phyloP scores from a whole-genome alignment of 2,329 filamentous ascomycete species.

The Aspergillus carbonarius region DNA sequence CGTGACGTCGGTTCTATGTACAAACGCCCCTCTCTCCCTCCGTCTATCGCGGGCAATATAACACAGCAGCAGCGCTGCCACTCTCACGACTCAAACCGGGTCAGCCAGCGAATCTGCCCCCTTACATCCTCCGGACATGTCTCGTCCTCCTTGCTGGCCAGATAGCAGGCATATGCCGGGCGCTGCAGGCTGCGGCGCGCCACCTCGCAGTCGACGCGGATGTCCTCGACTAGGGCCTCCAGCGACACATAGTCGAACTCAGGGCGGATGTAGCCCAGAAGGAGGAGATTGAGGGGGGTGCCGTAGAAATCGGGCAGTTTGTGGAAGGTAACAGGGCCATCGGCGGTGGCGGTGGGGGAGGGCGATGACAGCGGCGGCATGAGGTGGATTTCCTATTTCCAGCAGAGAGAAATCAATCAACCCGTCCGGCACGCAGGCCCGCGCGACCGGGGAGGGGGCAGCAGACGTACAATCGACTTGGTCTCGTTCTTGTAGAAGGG shows the following conservation, averaged over 20 bases:
- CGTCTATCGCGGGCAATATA: background rate
- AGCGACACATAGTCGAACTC: conserved; percentile 85
- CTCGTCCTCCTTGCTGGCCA: conserved; percentile 34
- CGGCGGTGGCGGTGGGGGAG: conserved; percentile 31
- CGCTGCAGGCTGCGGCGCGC: conserved; percentile 70
- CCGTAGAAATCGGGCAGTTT: conserved; percentile 76
- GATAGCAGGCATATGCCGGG: conserved; percentile 55
- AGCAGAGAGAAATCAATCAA: too few relatives aligned
- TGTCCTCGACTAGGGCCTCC: conserved; percentile 84
- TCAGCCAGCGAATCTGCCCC: conserved; percentile 36
- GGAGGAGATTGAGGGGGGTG: conserved; percentile 71
- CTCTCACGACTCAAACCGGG: conserved; percentile 24
- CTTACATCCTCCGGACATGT: conserved; percentile 31
- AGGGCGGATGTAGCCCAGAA: conserved; percentile 83
- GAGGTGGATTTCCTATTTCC: conserved; percentile 72
- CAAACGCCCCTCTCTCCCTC: conserved; percentile 3
- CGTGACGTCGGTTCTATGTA: conserved; percentile 1
- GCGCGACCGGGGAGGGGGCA: background rate
- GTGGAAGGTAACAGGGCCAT: conserved; percentile 35
- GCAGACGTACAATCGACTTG: conserved; percentile 64
- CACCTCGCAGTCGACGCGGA: conserved; percentile 83
- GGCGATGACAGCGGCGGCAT: conserved; percentile 66
- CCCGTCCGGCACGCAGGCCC: too few relatives aligned
- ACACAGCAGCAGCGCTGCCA: background rate
- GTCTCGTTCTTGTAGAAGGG: conserved; percentile 94